A percentile compares a stretch with the other conserved stretches of the same genome.
These are phyloP conservation scores for Hibiscus trionum DNA, from an alignment of 345 rosid genomes.

Conservation along the genomic window DNA sequence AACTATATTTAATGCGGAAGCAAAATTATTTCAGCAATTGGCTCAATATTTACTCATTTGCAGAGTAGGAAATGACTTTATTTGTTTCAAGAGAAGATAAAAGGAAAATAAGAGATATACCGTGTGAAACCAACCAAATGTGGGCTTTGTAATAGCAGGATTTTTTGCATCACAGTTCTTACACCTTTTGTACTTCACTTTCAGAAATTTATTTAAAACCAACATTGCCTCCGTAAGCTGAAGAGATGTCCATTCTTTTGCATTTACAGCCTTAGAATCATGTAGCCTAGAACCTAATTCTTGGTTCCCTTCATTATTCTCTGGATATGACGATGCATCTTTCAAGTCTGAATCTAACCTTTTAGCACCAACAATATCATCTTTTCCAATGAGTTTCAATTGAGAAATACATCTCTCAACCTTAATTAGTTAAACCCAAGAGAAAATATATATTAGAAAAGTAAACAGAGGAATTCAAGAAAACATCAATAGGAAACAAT, in stretches of 20 bases:
- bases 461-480: background rate
- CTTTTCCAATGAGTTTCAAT: conserved; percentile 67
- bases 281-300: conserved; percentile 30
- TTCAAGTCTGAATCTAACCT: conserved; percentile 29
- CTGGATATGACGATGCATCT: conserved; percentile 23
- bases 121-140: conserved; percentile 69
- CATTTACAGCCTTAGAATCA: conserved; percentile 19
- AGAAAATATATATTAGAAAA: background rate
- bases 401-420: conserved; percentile 48
- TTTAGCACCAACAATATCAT: conserved; percentile 70
- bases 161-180: conserved; percentile 28
- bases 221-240: conserved; percentile 51
- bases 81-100: background rate
- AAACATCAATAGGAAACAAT: background rate
- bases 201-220: conserved; percentile 46
- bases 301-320: conserved; percentile 35
- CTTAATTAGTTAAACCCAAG: conserved; percentile 23
- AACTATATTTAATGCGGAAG: background rate
- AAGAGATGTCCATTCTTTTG: conserved; percentile 71
- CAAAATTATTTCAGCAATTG: background rate
- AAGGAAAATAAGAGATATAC: conserved; percentile 28
- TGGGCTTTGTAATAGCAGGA: conserved; percentile 53
- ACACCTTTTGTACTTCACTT: conserved; percentile 36
- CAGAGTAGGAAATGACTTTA: background rate
- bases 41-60: background rate